Evolutionary conservation across 768 basidiomycete species (phyloP), one percentile per base, ranked within the genome.

Genomic region (Rhodotorula diobovata): DNA sequence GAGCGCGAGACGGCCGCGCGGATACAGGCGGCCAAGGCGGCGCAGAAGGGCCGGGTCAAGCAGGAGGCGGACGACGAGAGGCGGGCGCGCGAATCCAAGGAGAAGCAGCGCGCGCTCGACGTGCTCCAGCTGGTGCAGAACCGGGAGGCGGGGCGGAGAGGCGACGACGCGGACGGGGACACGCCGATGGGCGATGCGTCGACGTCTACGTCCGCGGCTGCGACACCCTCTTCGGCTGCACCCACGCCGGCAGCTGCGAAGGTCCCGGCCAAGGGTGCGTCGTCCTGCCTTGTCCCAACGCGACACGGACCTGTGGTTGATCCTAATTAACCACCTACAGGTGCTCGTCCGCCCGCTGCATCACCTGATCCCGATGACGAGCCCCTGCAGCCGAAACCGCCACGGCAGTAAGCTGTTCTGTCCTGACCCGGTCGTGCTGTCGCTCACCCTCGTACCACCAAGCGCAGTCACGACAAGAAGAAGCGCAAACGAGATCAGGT

Each of bases 401-500:
- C 73, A 9, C 66, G 63, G 23, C 61, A 60, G 63, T 59, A 34
- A 54, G 54, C 50, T 16, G 0, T 15, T 7, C 14, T 2, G 9
- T 7, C 25, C 25, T n/a, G 8, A 2, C 1, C 18, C 12, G 0
- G 20, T 9, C 15, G 8, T 43, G 14, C 28, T 4, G n/a, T 7
- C 12, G 51, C 11, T 30, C 28, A 28, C 15, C 57, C 18, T 2
- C 11, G 20, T 1, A 10, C n/a, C 20, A 21, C 20, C 12, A 45
- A 12, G 8, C 16, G 14, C 61, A 63, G 65, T 56, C 56, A 48
- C 51, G 70, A 74, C 35, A 69, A 69, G 66, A 71, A 71, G 61
- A 75, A 75, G 67, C 70, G 73, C n/a, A 74, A 72, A 51, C 70
- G 70, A 8, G 72, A 68, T 2, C 55, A 59, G 1, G 41, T 76